phyloP scores from a whole-genome alignment of 768 basidiomycete species.

The Clitopilus passeckerianus region DNA sequence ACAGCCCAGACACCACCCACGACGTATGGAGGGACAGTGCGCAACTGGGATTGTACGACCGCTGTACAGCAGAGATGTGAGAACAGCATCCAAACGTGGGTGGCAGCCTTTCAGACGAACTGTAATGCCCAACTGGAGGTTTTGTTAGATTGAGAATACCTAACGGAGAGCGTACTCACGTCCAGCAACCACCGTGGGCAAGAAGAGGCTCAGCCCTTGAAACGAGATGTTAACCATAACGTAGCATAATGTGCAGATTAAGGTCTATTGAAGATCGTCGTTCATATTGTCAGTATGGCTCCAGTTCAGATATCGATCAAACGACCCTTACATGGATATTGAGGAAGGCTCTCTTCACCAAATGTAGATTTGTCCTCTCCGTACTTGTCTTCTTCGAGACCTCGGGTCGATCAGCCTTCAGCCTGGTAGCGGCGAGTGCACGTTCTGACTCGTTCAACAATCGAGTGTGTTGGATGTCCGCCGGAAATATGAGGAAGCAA shows the following conservation, averaged over 20 bases:
- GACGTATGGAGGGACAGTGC: constrained; percentile 45
- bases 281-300: too few species aligned
- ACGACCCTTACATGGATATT: constrained; percentile 18
- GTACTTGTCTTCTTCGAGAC: constrained; percentile 15
- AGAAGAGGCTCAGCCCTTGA: constrained; percentile 21
- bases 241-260: constrained; percentile 16
- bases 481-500: constrained; percentile 29
- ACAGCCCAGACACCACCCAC: constrained; percentile 36
- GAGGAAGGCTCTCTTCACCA: background rate
- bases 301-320: too few species aligned
- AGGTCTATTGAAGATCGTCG: constrained; percentile 9
- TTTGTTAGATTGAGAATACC: background rate
- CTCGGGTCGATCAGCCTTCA: constrained; percentile 26
- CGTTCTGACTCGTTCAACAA: constrained; percentile 28
- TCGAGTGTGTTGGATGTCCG: constrained; percentile 26
- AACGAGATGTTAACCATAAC: constrained; percentile 23
- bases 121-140: constrained; percentile 14
- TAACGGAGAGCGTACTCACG: constrained; percentile 23
- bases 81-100: background rate
- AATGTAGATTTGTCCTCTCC: constrained; percentile 21
- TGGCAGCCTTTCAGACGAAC: constrained; percentile 12
- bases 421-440: constrained; percentile 26
- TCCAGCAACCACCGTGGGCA: constrained; percentile 38
- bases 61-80: constrained; percentile 19
- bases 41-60: constrained; percentile 38